Evolutionary conservation across 2,329 filamentous ascomycete species (phyloP).

Genomic region (Fusarium robinianum): DNA sequence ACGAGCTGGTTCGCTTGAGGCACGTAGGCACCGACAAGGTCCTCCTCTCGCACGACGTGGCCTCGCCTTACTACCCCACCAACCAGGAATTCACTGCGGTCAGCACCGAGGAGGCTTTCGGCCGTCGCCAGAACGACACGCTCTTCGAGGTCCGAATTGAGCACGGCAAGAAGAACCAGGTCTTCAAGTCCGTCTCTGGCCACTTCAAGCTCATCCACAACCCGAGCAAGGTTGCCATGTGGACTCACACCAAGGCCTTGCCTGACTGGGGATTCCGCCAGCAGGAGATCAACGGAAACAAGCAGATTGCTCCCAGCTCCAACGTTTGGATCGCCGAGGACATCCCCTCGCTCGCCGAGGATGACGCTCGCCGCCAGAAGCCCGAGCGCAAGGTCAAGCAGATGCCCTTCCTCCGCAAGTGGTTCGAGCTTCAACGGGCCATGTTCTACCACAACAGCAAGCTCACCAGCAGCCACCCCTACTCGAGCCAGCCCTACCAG

Average conservation of each 20-base stretch:
- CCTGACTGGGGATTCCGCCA: constrained; percentile 98
- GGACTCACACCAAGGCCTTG: constrained; percentile 94
- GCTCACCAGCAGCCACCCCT: constrained; percentile 94
- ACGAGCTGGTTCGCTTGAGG: constrained; percentile 83
- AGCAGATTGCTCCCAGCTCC: constrained; percentile 85
- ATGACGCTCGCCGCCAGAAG: constrained; percentile 74
- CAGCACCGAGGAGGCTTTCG: constrained; percentile 70
- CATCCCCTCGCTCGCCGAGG: constrained; percentile 75
- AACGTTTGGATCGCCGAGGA: constrained; percentile 96
- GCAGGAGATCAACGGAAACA: constrained; percentile 99
- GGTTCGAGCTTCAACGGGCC: constrained; percentile 91
- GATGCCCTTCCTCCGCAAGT: constrained; percentile 89
- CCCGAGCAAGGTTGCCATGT: constrained; percentile 97
- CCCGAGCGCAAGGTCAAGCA: constrained; percentile 78
- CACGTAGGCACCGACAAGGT: constrained; percentile 85
- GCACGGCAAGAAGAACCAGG: constrained; percentile 75
- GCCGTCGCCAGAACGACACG: constrained; percentile 80
- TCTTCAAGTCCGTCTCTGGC: constrained; percentile 87
- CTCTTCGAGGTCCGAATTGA: constrained; percentile 93
- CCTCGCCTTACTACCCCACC: constrained; percentile 92
- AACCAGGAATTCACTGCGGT: constrained; percentile 98
- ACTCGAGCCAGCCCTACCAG: constrained; percentile 90
- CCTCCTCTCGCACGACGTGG: constrained; percentile 93
- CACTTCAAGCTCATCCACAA: constrained; percentile 97
- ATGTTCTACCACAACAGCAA: constrained; percentile 99